phyloP scores from a whole-genome alignment of 225 moss, liverwort and hornwort genomes.

The Bryoerythrophyllum caledonicum region DNA sequence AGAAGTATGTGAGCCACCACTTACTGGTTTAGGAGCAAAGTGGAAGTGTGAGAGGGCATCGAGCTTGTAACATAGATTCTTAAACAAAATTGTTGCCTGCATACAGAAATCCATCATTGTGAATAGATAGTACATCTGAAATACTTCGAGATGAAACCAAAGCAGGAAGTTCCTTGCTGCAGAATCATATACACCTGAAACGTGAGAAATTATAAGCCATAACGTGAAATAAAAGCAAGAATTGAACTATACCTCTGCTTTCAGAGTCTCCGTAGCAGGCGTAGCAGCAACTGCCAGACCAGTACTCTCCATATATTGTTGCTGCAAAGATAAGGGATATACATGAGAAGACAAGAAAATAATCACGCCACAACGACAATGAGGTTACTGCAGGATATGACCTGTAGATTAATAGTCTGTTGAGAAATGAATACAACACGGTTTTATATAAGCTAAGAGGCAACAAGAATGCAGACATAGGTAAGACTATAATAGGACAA shows the following conservation, averaged over 20 bases:
- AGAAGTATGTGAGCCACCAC: neutral
- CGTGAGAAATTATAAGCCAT: neutral
- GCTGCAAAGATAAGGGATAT: conserved; percentile 32
- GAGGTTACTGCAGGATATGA: neutral
- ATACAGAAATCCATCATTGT: conserved; percentile 12
- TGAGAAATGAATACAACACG: neutral
- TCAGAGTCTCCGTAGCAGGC: conserved; percentile 67
- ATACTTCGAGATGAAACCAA: neutral
- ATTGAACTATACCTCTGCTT: conserved; percentile 56
- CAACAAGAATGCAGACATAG: conserved; percentile 4
- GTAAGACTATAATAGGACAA: conserved; percentile 2
- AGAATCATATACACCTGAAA: neutral
- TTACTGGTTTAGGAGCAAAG: conserved; percentile 93
- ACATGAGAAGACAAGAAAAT: conserved; percentile 20
- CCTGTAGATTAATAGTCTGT: neutral
- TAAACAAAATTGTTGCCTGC: conserved; percentile 74
- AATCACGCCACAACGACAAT: neutral
- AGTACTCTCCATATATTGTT: conserved; percentile 84
- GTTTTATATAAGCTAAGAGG: neutral
- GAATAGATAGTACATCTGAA: neutral
- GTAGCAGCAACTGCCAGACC: conserved; percentile 77
- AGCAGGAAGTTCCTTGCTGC: neutral
- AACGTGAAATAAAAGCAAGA: conserved; percentile 4
- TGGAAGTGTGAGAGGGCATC: conserved; percentile 93
- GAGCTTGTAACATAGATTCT: conserved; percentile 68